A percentile compares a stretch with the other conserved stretches of the same genome.
Evolutionary conservation across 305 asterid genomes (phyloP).

Genomic region (Euphrasia arctica): DNA sequence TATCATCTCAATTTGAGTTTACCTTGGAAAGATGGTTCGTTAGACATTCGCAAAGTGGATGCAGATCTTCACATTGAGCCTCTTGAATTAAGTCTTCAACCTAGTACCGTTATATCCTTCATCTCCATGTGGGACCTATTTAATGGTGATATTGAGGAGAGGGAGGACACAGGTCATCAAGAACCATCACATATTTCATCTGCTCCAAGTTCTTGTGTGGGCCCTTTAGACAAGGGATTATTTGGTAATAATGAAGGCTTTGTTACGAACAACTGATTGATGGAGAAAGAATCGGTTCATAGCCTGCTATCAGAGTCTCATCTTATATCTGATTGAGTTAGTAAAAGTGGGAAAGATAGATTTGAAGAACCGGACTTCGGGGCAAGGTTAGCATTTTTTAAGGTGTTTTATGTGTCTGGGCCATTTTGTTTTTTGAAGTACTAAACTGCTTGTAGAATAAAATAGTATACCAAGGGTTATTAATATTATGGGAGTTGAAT

Average conservation of each 20-base stretch:
- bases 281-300: slow-evolving; percentile 51
- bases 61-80: slow-evolving; percentile 83
- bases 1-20: slow-evolving; percentile 57
- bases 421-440: slow-evolving; percentile 2
- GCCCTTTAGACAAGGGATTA: slow-evolving; percentile 38
- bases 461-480: too few species aligned
- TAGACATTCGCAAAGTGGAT: slow-evolving; percentile 81
- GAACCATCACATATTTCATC: slow-evolving; percentile 44
- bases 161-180: slow-evolving; percentile 31
- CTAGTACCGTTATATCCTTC: slow-evolving; percentile 59
- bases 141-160: slow-evolving; percentile 42
- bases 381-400: slow-evolving; percentile 67
- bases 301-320: slow-evolving; percentile 69
- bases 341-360: slow-evolving; percentile 45
- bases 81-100: slow-evolving; percentile 71
- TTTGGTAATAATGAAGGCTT: slow-evolving; percentile 36
- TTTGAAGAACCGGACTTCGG: slow-evolving; percentile 84
- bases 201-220: slow-evolving; percentile 38
- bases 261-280: slow-evolving; percentile 30
- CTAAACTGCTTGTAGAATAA: slow-evolving; percentile 3
- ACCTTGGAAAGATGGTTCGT: slow-evolving; percentile 96
- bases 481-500: slow-evolving; percentile 12
- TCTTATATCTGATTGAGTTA: slow-evolving; percentile 92
- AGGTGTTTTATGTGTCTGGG: slow-evolving; percentile 1
- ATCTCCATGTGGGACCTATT: slow-evolving; percentile 64